These are phyloP conservation scores for Calamus simplicifolius DNA, from an alignment of 176 grass and related monocot species.

Conservation along the genomic window DNA sequence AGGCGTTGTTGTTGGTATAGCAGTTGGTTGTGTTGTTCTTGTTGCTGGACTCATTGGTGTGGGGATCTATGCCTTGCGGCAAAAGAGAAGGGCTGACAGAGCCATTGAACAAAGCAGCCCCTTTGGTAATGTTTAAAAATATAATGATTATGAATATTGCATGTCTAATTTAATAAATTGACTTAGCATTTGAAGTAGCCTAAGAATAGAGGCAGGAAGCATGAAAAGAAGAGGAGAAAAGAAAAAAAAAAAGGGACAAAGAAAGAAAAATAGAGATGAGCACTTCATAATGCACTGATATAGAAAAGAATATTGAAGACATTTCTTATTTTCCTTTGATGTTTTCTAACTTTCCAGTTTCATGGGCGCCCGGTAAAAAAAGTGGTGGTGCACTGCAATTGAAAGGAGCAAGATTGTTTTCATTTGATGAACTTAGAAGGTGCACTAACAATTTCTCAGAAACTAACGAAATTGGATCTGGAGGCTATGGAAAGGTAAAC, in stretches of 20 bases:
- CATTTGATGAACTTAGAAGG: slow-evolving; percentile 65
- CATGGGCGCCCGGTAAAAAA: slow-evolving; percentile 58
- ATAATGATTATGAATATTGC: too few relatives aligned
- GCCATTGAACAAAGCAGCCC: slow-evolving; percentile 31
- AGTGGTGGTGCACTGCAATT: slow-evolving; percentile 55
- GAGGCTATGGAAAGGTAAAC: slow-evolving; percentile 82
- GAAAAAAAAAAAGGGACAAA: too few relatives aligned
- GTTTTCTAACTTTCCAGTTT: slow-evolving; percentile 38
- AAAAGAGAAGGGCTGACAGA: slow-evolving; percentile 43
- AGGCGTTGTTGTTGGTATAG: slow-evolving; percentile 53
- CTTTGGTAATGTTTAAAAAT: slow-evolving; percentile 43
- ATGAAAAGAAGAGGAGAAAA: too few relatives aligned
- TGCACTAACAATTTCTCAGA: slow-evolving; percentile 68
- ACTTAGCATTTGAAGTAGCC: too few relatives aligned
- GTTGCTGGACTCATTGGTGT: slow-evolving; percentile 49
- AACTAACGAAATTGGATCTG: slow-evolving; percentile 61
- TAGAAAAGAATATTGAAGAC: too few relatives aligned
- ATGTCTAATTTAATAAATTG: too few relatives aligned
- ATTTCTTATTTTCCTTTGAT: too few relatives aligned
- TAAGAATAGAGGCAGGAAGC: too few relatives aligned
- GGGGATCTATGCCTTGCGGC: slow-evolving; percentile 55
- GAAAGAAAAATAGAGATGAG: too few relatives aligned
- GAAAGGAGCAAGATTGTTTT: slow-evolving; percentile 77
- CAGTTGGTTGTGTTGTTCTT: slow-evolving; percentile 45
- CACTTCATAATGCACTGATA: too few relatives aligned